phyloP scores from a whole-genome alignment of 2,329 filamentous ascomycete genomes.

The Trichoderma atrobrunneum region DNA sequence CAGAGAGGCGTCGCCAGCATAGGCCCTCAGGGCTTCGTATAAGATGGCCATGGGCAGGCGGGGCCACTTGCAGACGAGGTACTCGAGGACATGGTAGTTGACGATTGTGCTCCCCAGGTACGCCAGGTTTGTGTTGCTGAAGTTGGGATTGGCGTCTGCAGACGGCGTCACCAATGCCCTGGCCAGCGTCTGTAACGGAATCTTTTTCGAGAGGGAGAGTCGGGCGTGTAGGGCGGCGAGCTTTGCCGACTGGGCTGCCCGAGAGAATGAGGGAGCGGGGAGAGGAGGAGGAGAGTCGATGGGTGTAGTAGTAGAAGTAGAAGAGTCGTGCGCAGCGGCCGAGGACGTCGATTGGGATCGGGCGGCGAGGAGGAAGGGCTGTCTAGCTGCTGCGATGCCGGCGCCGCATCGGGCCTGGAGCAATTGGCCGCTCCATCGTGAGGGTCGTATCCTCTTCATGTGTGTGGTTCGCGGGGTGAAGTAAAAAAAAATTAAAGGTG shows the following conservation, averaged over 20 bases:
- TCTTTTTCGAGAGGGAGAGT: slow-evolving; percentile 73
- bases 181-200: slow-evolving; percentile 83
- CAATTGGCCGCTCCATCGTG: slow-evolving; percentile 42
- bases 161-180: slow-evolving; percentile 82
- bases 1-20: slow-evolving; percentile 72
- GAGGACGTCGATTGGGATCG: slow-evolving; percentile 37
- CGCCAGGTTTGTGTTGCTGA: slow-evolving; percentile 86
- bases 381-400: slow-evolving; percentile 26
- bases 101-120: slow-evolving; percentile 80
- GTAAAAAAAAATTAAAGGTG: background rate
- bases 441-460: slow-evolving; percentile 44
- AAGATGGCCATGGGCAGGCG: slow-evolving; percentile 86
- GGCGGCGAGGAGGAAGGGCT: slow-evolving; percentile 26
- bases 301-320: slow-evolving; percentile 18
- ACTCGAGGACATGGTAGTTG: slow-evolving; percentile 85
- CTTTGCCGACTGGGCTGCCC: slow-evolving; percentile 74
- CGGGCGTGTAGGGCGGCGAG: slow-evolving; percentile 89
- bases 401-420: slow-evolving; percentile 36
- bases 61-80: slow-evolving; percentile 83
- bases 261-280: slow-evolving; percentile 69
- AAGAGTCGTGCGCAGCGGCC: slow-evolving; percentile 26
- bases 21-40: slow-evolving; percentile 82
- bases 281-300: slow-evolving; percentile 38
- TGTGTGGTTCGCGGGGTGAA: slow-evolving; percentile 26
- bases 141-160: slow-evolving; percentile 72